phyloP scores from a whole-genome alignment of 352 stramenopile species.

The Halophytophthora batemanensis region DNA sequence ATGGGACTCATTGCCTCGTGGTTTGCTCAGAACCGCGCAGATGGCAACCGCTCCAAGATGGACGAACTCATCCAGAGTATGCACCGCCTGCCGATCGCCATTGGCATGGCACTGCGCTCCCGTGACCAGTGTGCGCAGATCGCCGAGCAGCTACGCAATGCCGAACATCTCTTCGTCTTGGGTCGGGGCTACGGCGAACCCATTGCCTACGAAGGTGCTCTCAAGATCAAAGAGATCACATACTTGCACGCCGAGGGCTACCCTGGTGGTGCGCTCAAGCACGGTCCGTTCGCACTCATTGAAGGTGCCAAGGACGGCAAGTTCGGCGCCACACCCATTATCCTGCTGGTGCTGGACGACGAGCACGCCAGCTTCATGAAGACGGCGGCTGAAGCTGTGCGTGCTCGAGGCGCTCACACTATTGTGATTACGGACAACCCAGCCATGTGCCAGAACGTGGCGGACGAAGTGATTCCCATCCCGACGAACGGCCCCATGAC shows the following conservation, averaged over 20 bases:
- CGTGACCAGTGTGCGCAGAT: conserved; percentile 89
- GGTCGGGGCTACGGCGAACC: conserved; percentile 93
- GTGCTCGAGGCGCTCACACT: conserved; percentile 93
- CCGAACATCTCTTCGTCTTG: conserved; percentile 95
- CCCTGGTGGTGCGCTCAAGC: conserved; percentile 96
- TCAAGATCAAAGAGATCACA: conserved; percentile 99
- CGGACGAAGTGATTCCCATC: conserved; percentile 94
- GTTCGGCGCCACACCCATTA: conserved; percentile 96
- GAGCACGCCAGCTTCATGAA: conserved; percentile 96
- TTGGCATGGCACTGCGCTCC: conserved; percentile 95
- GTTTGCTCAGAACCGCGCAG: conserved; percentile 88
- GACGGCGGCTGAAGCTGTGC: conserved; percentile 95
- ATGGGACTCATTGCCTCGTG: conserved; percentile 88
- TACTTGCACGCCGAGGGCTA: conserved; percentile 99
- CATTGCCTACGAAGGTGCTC: conserved; percentile 95
- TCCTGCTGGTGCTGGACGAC: conserved; percentile 97
- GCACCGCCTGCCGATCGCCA: conserved; percentile 96
- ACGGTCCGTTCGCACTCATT: conserved; percentile 98
- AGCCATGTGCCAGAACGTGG: conserved; percentile 90
- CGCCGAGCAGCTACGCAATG: conserved; percentile 83
- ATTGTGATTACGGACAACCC: conserved; percentile 98
- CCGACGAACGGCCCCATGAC: conserved; percentile 96
- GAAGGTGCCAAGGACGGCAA: conserved; percentile 92
- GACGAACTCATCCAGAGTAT: conserved; percentile 93
- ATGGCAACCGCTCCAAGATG: conserved; percentile 85